phyloP scores from a whole-genome alignment of 768 basidiomycete species.

The Pleurotus djamor region DNA sequence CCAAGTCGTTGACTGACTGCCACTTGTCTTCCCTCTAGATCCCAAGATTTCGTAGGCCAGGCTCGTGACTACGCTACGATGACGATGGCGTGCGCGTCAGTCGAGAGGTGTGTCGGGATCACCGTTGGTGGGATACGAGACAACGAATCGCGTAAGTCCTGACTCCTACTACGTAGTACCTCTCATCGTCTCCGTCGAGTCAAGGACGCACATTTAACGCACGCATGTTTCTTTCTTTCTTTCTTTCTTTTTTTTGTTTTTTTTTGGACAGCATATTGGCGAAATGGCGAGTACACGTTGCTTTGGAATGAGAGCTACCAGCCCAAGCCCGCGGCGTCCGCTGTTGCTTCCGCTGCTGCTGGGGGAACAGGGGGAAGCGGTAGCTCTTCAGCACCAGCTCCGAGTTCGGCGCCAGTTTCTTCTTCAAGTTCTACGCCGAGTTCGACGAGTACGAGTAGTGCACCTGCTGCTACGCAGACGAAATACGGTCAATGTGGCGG shows the following conservation, averaged over 20 bases:
- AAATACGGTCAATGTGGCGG: slow-evolving; percentile 7
- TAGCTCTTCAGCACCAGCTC: not conserved
- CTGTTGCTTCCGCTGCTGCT: not conserved
- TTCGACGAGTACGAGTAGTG: not conserved
- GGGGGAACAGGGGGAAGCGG: not conserved
- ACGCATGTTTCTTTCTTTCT: not conserved
- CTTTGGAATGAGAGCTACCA: not conserved
- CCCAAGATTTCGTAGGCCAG: slow-evolving; percentile 24
- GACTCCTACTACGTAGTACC: too few species aligned
- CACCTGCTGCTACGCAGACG: slow-evolving; percentile 5
- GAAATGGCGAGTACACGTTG: not conserved
- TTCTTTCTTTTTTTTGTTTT: not conserved
- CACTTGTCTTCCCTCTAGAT: not conserved
- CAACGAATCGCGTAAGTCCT: slow-evolving; percentile 21
- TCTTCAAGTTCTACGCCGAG: not conserved
- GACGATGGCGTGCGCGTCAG: slow-evolving; percentile 32
- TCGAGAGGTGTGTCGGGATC: slow-evolving; percentile 18
- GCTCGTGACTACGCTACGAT: slow-evolving; percentile 39
- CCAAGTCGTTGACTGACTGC: slow-evolving; percentile 28
- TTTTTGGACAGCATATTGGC: not conserved
- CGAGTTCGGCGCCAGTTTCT: not conserved
- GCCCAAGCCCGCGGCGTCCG: not conserved
- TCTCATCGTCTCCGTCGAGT: too few species aligned
- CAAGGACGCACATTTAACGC: too few species aligned
- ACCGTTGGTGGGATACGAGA: slow-evolving; percentile 20